Conservation (phyloP, 169 alveolate genomes). For the Miamiensis avidus region DNA sequence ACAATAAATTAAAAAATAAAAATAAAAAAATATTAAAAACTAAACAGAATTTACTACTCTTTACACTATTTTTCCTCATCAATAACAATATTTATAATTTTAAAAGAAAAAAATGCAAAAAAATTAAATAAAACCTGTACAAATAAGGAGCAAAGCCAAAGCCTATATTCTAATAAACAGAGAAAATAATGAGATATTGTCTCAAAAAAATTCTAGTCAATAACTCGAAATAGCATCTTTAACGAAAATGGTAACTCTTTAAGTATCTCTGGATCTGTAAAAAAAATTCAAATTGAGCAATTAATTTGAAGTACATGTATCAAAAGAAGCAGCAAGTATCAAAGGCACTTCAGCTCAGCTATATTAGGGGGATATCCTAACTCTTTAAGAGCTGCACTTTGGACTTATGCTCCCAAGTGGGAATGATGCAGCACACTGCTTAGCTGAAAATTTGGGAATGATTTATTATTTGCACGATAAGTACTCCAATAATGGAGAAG, state of each 20-base stretch:
- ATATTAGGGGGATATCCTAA: background rate
- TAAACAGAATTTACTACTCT: no score
- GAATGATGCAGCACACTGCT: constrained; percentile 75
- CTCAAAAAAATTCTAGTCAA: background rate
- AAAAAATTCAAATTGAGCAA: no score
- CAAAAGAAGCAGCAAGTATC: background rate
- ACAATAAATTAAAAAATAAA: no score
- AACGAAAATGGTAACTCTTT: background rate
- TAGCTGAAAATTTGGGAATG: constrained; percentile 70
- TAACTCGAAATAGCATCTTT: background rate
- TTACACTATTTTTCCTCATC: no score
- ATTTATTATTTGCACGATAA: background rate
- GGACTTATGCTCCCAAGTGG: constrained; percentile 84
- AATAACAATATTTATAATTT: no score
- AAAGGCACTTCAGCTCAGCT: background rate
- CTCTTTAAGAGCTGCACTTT: constrained; percentile 70
- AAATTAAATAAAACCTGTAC: background rate
- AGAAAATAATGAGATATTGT: no score
- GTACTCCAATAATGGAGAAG: background rate
- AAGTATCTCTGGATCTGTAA: background rate
- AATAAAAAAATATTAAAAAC: no score
- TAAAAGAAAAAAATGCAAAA: no score
- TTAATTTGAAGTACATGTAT: background rate
- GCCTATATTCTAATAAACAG: background rate
- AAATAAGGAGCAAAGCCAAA: background rate